These are phyloP conservation scores for Inosperma sp. DNA, from an alignment of 768 basidiomycete species.

Conservation along the genomic window DNA sequence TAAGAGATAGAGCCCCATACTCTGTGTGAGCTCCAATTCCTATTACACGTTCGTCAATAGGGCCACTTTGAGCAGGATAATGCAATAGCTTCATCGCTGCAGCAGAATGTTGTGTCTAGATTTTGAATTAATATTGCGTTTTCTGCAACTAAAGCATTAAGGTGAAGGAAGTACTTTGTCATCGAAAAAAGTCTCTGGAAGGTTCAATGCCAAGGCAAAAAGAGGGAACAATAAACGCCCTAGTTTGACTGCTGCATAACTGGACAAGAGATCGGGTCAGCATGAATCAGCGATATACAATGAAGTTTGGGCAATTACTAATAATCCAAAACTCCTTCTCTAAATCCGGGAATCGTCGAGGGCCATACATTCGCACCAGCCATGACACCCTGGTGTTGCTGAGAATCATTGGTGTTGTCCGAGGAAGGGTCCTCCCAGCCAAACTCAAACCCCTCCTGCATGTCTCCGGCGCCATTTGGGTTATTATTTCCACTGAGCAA, in stretches of 20 bases:
- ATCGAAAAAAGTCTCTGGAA: slow-evolving; percentile 72
- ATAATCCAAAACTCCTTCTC: slow-evolving; percentile 53
- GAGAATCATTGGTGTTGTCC: slow-evolving; percentile 17
- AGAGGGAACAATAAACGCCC: slow-evolving; percentile 76
- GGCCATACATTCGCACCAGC: slow-evolving; percentile 81
- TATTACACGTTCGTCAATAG: slow-evolving; percentile 60
- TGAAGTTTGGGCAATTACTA: slow-evolving; percentile 54
- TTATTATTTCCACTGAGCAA: slow-evolving; percentile 72
- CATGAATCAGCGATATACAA: neutral
- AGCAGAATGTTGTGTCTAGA: slow-evolving; percentile 69
- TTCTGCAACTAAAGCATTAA: neutral
- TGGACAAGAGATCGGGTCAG: slow-evolving; percentile 11
- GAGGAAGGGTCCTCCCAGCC: slow-evolving; percentile 57
- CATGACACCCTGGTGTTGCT: slow-evolving; percentile 52
- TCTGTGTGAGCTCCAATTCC: slow-evolving; percentile 84
- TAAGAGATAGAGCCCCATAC: slow-evolving; percentile 29
- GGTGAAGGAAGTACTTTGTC: slow-evolving; percentile 54
- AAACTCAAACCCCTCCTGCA: slow-evolving; percentile 89
- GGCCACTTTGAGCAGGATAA: slow-evolving; percentile 69
- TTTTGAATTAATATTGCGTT: neutral
- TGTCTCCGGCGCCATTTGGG: slow-evolving; percentile 72
- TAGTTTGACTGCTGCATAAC: slow-evolving; percentile 33
- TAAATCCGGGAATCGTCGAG: slow-evolving; percentile 52
- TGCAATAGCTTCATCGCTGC: slow-evolving; percentile 78
- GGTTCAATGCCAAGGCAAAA: slow-evolving; percentile 76